Percentiles rank a stretch among this genome's conserved stretches.
phyloP scores from a whole-genome alignment of 2,329 filamentous ascomycete genomes.

The Fusarium newnesense region DNA sequence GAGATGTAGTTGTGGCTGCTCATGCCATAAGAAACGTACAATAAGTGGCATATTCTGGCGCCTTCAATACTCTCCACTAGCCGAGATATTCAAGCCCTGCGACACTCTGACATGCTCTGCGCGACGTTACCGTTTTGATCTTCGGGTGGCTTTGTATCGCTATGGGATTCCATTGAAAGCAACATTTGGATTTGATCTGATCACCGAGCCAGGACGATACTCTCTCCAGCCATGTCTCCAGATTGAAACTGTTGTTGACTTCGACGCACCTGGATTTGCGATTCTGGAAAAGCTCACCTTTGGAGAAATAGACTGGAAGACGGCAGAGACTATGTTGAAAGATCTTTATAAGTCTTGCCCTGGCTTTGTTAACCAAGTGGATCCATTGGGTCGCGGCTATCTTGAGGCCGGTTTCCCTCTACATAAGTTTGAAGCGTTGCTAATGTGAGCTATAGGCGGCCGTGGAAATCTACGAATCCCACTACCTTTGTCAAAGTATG shows the following conservation, averaged over 20 bases:
- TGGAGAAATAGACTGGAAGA: fast-evolving
- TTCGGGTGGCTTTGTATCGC: background rate
- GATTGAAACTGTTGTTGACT: background rate
- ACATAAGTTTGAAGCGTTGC: background rate
- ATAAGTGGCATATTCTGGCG: conserved; percentile 2
- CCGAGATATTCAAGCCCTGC: background rate
- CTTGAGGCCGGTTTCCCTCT: background rate
- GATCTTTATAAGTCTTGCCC: background rate
- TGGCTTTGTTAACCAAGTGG: background rate
- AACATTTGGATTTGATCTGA: background rate
- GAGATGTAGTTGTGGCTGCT: background rate
- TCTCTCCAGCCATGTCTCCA: background rate
- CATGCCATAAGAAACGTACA: background rate
- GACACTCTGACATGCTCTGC: background rate
- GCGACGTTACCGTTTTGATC: background rate
- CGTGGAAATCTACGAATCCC: too few relatives aligned
- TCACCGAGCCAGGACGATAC: background rate
- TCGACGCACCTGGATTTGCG: background rate
- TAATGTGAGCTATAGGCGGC: background rate
- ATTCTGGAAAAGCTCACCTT: background rate
- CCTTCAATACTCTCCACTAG: conserved; percentile 3
- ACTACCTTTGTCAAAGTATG: too few relatives aligned
- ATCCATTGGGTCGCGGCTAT: background rate
- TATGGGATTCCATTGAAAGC: background rate
- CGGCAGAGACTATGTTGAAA: background rate